Base-by-base conservation (phyloP, 2,329 filamentous ascomycete species). In the Clonostachys sp. region DNA sequence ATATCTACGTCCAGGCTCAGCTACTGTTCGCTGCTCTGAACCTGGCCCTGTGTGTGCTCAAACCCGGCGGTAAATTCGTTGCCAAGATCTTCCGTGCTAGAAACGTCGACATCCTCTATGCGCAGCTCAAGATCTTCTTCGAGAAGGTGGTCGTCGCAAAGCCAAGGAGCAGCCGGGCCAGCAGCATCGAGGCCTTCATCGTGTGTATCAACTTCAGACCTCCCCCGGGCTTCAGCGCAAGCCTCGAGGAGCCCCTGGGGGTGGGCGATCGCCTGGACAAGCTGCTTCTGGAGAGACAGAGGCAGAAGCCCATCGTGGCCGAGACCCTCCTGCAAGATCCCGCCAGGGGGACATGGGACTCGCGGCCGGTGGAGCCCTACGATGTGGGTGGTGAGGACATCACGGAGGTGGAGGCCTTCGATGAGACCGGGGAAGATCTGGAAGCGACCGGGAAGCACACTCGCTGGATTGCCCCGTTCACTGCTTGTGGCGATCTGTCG, bases 1-100 rank as follows among this genome's bases (percentile, higher is more conserved):
- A 99, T 67, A 97, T 97, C 56, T 99, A 99, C 68, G 89, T 99
- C 16, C 94, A 99, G 69, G 91, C 89, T 9, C 94, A 97, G 68
- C 79, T 99, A 9, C 84, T 99, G 44, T 96, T 95, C 66, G 90
- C 92, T 0, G 94, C 94, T 0, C 80, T 99, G 17, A 96, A 96
- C 64, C 81, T 99, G 4, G 91, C 94, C 1, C 81, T 96, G 12
- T 95, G 92, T 62, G 91, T 99, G 12, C 80, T 99, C 18, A 87
- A 88, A 50, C 91, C 91, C 0, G 94, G 94, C 41, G 94, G 94
- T 52, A 95, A 90, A 61, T 99, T 99, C 58, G 92, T 99, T 8
- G 94, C 94, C 50, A 99, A 99, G 74, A 96, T 99, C 51, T 99
- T 99, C 72, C 77, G 94, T 14, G 91, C 89, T 14, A 86, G 91